Evolutionary conservation across 805 yeast species (phyloP).

Genomic region (Ogataea chonburiensis): DNA sequence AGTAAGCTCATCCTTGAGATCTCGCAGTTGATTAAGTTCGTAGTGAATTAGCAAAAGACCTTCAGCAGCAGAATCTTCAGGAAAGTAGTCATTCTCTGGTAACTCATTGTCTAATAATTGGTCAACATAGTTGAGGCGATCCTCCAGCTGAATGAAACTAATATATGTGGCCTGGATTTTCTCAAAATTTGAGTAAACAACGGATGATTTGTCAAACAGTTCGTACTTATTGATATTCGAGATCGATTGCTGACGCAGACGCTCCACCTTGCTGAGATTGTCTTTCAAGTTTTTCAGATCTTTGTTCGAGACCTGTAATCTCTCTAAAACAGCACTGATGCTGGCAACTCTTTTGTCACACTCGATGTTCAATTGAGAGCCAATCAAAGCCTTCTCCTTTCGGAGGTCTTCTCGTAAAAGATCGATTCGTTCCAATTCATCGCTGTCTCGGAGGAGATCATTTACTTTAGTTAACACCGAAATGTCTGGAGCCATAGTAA

Average conservation of each 20-base stretch:
- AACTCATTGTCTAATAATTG: constrained; percentile 48
- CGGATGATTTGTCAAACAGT: constrained; percentile 64
- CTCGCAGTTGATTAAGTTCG: constrained; percentile 65
- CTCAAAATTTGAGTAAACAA: constrained; percentile 67
- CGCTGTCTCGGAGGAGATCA: constrained; percentile 29
- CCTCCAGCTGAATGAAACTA: constrained; percentile 57
- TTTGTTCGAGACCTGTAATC: constrained; percentile 33
- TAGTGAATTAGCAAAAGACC: constrained; percentile 68
- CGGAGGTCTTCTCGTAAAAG: constrained; percentile 52
- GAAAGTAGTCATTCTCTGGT: constrained; percentile 28
- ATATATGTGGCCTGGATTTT: constrained; percentile 65
- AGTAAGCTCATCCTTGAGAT: constrained; percentile 72
- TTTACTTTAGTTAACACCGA: constrained; percentile 23
- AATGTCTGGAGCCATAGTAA: constrained; percentile 18
- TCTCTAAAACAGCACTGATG: constrained; percentile 25
- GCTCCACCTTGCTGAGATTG: constrained; percentile 30
- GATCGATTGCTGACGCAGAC: constrained; percentile 45
- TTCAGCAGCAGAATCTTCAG: constrained; percentile 45
- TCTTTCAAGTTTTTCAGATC: constrained; percentile 52
- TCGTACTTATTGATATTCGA: constrained; percentile 65
- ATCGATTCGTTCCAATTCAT: constrained; percentile 54
- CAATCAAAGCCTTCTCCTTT: constrained; percentile 74
- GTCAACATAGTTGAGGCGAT: constrained; percentile 50
- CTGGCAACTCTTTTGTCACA: constrained; percentile 46
- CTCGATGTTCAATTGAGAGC: constrained; percentile 68